Evolutionary conservation across 805 yeast genomes (phyloP), one percentile per base, ranked within the genome.

Genomic region (Candida wancherniae): DNA sequence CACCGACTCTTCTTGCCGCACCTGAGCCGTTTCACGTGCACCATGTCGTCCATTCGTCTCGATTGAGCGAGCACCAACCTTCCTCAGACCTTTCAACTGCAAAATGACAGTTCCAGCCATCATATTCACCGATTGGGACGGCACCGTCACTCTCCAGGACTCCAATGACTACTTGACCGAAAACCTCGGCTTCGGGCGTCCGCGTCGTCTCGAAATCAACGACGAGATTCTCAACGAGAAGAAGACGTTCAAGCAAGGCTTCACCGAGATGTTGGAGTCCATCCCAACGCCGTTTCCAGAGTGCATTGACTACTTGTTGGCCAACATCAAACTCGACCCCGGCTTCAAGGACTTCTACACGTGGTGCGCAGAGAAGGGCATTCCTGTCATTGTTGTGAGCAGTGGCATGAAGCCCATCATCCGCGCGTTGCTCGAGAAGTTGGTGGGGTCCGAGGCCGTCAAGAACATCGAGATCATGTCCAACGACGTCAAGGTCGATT

Each of bases 111-210:
- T 58, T 16, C 61, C 59, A 29, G 90, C 94, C 27, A 86, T 92
- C 50, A 82, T 92, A 24, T 92, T 92, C 67, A 84, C 97, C 24
- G 99, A 92, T 58, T 92, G 94, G 77, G 99, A 92, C 56, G 99
- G 99, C 17, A 92, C 98, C 2, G 92, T 92, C 42, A 92, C 98
- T 9, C 64, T 84, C 37, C 94, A 90, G 57, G 99, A 92, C 57
- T 84, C 95, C 37, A 92, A 92, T 57, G 97, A 92, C 58, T 83
- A 69, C 55, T 64, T 92, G 41, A 88, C 97, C 6, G 97, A 92
- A 55, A 75, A 75, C 47, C 65, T 82, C 14, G 99, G 99, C 3
- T 82, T 86, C 57, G 97, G 97, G 3, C 61, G 64, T 28, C 76
- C 68, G 16, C 69, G 70, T 41, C 74, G 98, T 46, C 60, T 67